Conservation (phyloP, 176 grass and related monocot species). For the Saccharum spontaneum region DNA sequence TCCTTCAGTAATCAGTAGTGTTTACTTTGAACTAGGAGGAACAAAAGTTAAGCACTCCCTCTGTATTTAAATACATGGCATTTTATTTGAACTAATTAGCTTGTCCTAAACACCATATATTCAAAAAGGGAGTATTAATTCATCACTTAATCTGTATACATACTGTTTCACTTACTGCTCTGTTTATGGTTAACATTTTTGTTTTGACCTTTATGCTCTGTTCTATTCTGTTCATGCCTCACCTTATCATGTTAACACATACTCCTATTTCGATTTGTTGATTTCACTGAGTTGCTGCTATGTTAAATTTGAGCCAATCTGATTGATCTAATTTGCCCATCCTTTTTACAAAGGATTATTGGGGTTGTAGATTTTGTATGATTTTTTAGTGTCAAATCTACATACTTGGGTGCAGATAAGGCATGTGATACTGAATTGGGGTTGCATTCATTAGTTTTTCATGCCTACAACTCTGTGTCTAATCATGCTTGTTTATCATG, state of each 20-base stretch:
- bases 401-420: too few species aligned
- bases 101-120: too few species aligned
- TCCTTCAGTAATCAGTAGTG: not conserved
- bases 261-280: not conserved
- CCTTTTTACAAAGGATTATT: not conserved
- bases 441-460: too few species aligned
- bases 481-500: too few species aligned
- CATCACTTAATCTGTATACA: not conserved
- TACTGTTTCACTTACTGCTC: not conserved
- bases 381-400: too few species aligned
- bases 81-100: not conserved
- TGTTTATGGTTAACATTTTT: not conserved
- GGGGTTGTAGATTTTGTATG: too few species aligned
- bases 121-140: not conserved
- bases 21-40: conserved; percentile 10
- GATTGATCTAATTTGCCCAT: not conserved
- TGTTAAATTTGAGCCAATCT: not conserved
- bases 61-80: not conserved
- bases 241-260: not conserved
- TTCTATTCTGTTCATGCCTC: not conserved
- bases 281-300: not conserved
- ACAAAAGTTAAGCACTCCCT: not conserved
- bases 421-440: too few species aligned
- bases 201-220: not conserved
- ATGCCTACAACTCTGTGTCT: too few species aligned